These are phyloP conservation scores for Pseudogymnoascus sp. DNA, from an alignment of 2,329 filamentous ascomycete species.

Conservation along the genomic window DNA sequence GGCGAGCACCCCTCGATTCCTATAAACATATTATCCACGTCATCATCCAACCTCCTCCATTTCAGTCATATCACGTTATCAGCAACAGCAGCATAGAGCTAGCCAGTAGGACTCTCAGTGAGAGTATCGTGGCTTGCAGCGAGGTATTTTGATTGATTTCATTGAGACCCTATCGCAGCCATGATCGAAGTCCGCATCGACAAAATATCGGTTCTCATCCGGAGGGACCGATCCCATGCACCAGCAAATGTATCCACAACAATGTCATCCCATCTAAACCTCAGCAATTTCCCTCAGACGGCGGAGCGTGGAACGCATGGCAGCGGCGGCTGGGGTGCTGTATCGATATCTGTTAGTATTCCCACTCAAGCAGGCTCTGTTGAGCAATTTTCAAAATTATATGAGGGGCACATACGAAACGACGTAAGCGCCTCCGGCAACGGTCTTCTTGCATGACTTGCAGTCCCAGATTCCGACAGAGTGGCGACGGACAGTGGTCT, in stretches of 20 bases:
- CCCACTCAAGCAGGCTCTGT: not conserved
- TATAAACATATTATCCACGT: constrained; percentile 3
- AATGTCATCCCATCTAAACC: constrained; percentile 54
- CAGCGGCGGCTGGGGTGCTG: constrained; percentile 85
- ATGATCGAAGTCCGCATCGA: constrained; percentile 24
- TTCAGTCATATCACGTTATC: constrained; percentile 6
- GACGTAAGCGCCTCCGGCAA: constrained; percentile 88
- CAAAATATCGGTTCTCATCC: constrained; percentile 14
- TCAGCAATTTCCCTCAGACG: constrained; percentile 96
- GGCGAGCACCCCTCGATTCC: not conserved
- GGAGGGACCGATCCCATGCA: constrained; percentile 26
- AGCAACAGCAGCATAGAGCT: not conserved
- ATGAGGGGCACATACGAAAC: constrained; percentile 70
- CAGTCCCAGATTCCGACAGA: constrained; percentile 96
- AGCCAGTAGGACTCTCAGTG: not conserved
- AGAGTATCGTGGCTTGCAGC: constrained; percentile 6
- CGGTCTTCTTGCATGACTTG: constrained; percentile 88
- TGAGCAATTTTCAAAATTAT: constrained; percentile 12
- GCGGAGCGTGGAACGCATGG: constrained; percentile 92
- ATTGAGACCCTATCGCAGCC: constrained; percentile 13
- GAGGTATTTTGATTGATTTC: constrained; percentile 20
- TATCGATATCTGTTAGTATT: constrained; percentile 13
- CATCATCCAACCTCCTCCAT: not conserved
- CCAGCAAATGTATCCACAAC: constrained; percentile 27
- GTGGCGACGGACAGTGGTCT: constrained; percentile 85